Evolutionary conservation across 306 rosid species (phyloP).

Genomic region (Sphenostylis stenocarpa): DNA sequence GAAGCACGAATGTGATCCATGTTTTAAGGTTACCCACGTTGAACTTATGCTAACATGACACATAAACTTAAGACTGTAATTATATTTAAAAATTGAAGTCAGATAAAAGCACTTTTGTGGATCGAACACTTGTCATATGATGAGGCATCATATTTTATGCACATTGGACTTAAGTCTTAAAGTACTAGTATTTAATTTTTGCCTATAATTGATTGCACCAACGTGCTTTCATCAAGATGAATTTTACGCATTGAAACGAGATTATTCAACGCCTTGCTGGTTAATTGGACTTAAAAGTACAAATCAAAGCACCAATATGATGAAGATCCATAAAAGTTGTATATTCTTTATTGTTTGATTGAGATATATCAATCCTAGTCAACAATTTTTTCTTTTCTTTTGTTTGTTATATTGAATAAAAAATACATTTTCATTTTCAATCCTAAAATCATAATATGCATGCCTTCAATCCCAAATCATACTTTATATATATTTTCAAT

Average conservation of each 20-base stretch:
- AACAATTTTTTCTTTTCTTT: no score
- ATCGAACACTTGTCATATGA: slow-evolving; percentile 26
- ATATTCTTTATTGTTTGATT: no score
- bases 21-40: neutral
- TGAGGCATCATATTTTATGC: neutral
- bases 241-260: neutral
- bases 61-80: neutral
- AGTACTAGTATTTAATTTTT: neutral
- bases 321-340: no score
- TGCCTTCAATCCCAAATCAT: no score
- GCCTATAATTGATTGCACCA: neutral
- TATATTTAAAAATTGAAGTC: neutral
- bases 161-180: neutral
- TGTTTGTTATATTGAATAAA: no score
- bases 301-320: neutral
- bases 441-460: no score
- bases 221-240: slow-evolving; percentile 24
- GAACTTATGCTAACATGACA: neutral
- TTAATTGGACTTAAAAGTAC: neutral
- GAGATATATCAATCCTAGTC: no score
- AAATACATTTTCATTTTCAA: no score
- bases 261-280: slow-evolving; percentile 14
- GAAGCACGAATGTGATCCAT: neutral
- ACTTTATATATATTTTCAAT: no score
- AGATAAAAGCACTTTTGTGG: neutral